Percentiles rank a stretch among this genome's conserved stretches.
Conservation (phyloP, 768 basidiomycete genomes). For the Trametes meyenii region DNA sequence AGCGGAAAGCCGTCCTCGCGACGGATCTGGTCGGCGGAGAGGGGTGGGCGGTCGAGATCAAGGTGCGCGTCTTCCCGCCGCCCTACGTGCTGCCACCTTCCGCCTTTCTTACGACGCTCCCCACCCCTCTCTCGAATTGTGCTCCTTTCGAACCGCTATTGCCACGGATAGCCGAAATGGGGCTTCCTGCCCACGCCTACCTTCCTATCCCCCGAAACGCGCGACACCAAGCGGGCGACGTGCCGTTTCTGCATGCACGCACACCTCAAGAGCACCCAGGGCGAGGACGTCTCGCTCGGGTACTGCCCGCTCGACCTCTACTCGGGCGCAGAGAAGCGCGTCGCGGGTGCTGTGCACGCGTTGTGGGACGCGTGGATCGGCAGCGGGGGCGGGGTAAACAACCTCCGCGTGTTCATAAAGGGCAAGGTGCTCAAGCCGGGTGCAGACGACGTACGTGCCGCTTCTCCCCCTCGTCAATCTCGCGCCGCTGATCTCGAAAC, state of each 20-base stretch:
- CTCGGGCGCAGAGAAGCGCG: constrained; percentile 64
- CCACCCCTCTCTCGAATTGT: background rate
- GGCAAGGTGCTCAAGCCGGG: constrained; percentile 62
- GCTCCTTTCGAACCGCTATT: background rate
- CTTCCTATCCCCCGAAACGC: constrained; percentile 63
- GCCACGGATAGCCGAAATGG: constrained; percentile 87
- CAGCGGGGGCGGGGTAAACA: constrained; percentile 72
- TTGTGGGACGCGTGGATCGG: constrained; percentile 77
- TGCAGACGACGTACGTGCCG: constrained; percentile 37
- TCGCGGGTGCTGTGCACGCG: constrained; percentile 61
- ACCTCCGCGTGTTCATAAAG: constrained; percentile 75
- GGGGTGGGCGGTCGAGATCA: constrained; percentile 84
- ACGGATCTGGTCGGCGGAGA: constrained; percentile 75
- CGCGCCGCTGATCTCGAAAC: background rate
- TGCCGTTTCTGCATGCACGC: constrained; percentile 95
- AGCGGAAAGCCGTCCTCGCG: constrained; percentile 67
- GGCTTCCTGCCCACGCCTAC: constrained; percentile 75
- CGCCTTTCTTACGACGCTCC: background rate
- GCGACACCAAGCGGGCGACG: constrained; percentile 61
- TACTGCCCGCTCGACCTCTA: constrained; percentile 95
- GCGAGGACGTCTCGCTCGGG: constrained; percentile 40
- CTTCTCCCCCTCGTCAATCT: background rate
- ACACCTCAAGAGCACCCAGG: constrained; percentile 48
- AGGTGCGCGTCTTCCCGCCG: constrained; percentile 51
- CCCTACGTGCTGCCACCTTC: background rate